Base-by-base conservation (phyloP, 2,329 filamentous ascomycete genomes). In the Ophioceras dolichostomum region DNA sequence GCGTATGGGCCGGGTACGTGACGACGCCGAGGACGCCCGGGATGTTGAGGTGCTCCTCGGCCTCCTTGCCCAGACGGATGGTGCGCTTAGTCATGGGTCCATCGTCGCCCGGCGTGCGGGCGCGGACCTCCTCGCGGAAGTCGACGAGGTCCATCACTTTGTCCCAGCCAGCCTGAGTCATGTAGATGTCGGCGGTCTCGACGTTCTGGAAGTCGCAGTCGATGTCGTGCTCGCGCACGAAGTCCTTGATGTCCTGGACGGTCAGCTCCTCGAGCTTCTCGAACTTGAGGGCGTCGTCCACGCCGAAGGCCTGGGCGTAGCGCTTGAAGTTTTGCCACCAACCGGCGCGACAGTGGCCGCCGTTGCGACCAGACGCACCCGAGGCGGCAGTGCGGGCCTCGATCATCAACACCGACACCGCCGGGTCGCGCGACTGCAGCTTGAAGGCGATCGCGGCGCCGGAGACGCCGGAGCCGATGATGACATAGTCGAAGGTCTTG, bases 171-270 rank as follows among this genome's bases (percentile, higher is more conserved):
- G 18, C 32, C 12, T 51, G 49, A 10, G 52, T 43, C 9, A 67
- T 48, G 32, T 54, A 66, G 10, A 70, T 43, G 46, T 73, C 68
- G 16, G 64, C 58, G 3, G 65, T 65, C 45, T 65, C 57, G 3
- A 70, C 64, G 29, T 58, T 52, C 17, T 64, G 52, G 19, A 58
- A 62, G 45, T 68, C 63, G 1, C 32, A 32, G 14, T 24, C 21
- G 5, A 32, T 21, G 18, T 12, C 7, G 44, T 84, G 75, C 44
- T 78, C 61, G 9, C 67, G 67, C 20, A 94, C 82, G 60, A 94
- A 94, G 2, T 70, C 67, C 5, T 27, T 29, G 13, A 37, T 22
- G 36, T 37, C 36, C 10, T 16, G 18, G 8, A 37, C 29, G 4
- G 36, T 37, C 12, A 21, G 19, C 29, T 37, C 36, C 36, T 37